Base-by-base conservation (phyloP, 2,329 filamentous ascomycete species). In the Sclerotinia trifoliorum region DNA sequence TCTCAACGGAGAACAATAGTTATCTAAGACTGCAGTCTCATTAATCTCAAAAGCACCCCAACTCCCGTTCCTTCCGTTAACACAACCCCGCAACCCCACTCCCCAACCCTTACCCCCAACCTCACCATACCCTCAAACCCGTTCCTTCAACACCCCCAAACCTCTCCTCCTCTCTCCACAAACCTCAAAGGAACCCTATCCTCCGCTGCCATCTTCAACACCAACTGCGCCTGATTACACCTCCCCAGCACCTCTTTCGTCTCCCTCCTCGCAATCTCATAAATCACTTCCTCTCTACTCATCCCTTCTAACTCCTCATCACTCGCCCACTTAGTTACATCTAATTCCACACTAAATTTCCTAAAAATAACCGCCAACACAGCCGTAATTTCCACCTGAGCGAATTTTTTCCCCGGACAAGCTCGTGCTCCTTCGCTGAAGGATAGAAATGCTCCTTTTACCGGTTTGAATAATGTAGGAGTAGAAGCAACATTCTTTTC, bases 401-500 rank as follows among this genome's bases (percentile, higher is more conserved):
- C 78, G 69, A 80, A 79, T 57, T 77, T 73, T 52, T 72, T 75
- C 2, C 78, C 78, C 2, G 77, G 73, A 69, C 78, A 80, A 8
- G 39, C 83, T 80, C 78, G 71, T n/a, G 71, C 65, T 11, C 78
- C 78, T 51, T 78, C 77, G 0, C 74, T 75, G 58, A 79, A 80
- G 1, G 78, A 71, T 17, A 79, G 69, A 66, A 74, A 80, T 7
- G 74, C 69, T 54, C 69, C 78, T 70, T 72, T 75, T 13, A 52
- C 72, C 65, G 70, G 78, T 68, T 39, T 71, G 63, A 69, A 76
- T 69, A 70, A 74, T 64, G 58, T 64, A 32, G 6, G 4, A 32
- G 3, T 7, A 35, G 35, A 10, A 35, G 3, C n/a, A 15, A n/a
- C 19, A 11, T 54, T 57, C 10, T 39, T 48, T 61, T 51, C 35